A percentile compares a stretch with the other conserved stretches of the same genome.
phyloP scores from a whole-genome alignment of 2,329 filamentous ascomycete genomes.

The Talaromyces verruculosus region DNA sequence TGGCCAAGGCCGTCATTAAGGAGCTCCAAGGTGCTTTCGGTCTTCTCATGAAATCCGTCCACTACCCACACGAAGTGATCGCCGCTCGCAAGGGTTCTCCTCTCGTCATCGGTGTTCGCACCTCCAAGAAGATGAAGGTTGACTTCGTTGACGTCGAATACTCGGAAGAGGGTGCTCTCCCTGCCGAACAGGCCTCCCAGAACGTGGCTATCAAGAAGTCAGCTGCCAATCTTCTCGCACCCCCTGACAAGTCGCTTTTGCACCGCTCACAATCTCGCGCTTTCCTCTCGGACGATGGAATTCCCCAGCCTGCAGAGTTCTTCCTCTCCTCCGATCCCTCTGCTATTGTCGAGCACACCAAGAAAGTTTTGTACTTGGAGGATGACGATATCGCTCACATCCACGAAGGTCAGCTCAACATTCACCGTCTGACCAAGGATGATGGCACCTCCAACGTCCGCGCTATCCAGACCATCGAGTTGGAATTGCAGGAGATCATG shows the following conservation, averaged over 20 bases:
- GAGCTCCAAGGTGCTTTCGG: slow-evolving; percentile 98
- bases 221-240: slow-evolving; percentile 71
- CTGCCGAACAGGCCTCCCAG: slow-evolving; percentile 92
- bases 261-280: slow-evolving; percentile 98
- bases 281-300: slow-evolving; percentile 97
- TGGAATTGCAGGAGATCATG: slow-evolving; percentile 99
- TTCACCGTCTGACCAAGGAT: slow-evolving; percentile 95
- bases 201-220: slow-evolving; percentile 95
- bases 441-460: slow-evolving; percentile 96
- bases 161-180: slow-evolving; percentile 80
- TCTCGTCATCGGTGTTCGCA: slow-evolving; percentile 94
- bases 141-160: slow-evolving; percentile 99
- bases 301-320: slow-evolving; percentile 97
- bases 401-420: slow-evolving; percentile 97
- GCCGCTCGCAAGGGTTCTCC: slow-evolving; percentile 98
- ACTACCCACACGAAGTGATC: slow-evolving; percentile 97
- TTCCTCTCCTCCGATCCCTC: slow-evolving; percentile 98
- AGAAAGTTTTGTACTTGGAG: slow-evolving; percentile 99
- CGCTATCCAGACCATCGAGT: slow-evolving; percentile 96
- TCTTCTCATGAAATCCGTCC: slow-evolving; percentile 94
- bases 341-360: slow-evolving; percentile 98
- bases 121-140: slow-evolving; percentile 99
- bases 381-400: slow-evolving; percentile 99
- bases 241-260: slow-evolving; percentile 94
- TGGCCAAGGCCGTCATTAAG: slow-evolving; percentile 96